phyloP scores from a whole-genome alignment of 2,329 filamentous ascomycete species.

The Hirsutella minnesotensis region DNA sequence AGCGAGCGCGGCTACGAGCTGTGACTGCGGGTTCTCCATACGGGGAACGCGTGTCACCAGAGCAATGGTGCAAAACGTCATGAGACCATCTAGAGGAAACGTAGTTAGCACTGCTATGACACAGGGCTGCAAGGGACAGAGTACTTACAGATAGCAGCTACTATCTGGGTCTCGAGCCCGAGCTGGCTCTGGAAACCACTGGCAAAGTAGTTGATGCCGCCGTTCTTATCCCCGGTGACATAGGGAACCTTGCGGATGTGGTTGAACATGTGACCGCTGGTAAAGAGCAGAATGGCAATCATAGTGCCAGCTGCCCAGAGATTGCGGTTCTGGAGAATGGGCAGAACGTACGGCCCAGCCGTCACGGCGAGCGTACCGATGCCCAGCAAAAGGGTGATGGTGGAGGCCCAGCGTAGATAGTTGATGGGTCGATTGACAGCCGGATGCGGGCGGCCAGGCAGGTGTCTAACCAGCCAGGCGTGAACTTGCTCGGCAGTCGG shows the following conservation, averaged over 20 bases:
- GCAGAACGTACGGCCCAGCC: constrained; percentile 66
- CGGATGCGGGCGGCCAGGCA: constrained; percentile 69
- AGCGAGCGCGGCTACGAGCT: constrained; percentile 69
- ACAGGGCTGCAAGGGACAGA: background rate
- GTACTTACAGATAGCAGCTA: constrained; percentile 79
- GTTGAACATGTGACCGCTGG: constrained; percentile 98
- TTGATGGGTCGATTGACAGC: constrained; percentile 76
- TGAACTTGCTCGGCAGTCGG: constrained; percentile 69
- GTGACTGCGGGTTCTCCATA: constrained; percentile 62
- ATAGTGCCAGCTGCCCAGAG: constrained; percentile 86
- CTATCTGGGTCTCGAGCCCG: constrained; percentile 88
- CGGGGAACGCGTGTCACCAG: constrained; percentile 87
- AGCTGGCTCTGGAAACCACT: constrained; percentile 87
- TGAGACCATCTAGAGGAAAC: constrained; percentile 44
- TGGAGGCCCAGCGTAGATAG: constrained; percentile 62
- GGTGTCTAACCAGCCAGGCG: constrained; percentile 65
- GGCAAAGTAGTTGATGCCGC: constrained; percentile 83
- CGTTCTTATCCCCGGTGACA: constrained; percentile 70
- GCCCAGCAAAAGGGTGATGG: constrained; percentile 58
- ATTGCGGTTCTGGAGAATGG: constrained; percentile 79
- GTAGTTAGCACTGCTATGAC: constrained; percentile 9
- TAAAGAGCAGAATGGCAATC: constrained; percentile 84
- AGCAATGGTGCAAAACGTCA: constrained; percentile 86
- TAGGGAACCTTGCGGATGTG: constrained; percentile 95
- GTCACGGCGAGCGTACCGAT: constrained; percentile 56